A percentile compares a stretch with the other conserved stretches of the same genome.
These are phyloP conservation scores for Yamadazyma trypodendri DNA, from an alignment of 1,139 yeast species.

Conservation along the genomic window DNA sequence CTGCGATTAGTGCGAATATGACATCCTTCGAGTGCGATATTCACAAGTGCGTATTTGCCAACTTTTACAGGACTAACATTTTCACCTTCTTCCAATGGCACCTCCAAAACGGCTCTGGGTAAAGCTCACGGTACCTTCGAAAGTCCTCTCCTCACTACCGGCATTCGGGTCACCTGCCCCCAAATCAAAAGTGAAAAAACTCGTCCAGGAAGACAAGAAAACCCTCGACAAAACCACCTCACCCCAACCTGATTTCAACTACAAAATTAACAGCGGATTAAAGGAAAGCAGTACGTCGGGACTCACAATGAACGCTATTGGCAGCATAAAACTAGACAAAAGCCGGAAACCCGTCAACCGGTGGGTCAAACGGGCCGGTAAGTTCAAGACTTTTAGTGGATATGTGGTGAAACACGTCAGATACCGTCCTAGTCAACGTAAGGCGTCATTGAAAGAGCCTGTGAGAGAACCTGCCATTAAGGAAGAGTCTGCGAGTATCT, in stretches of 20 bases:
- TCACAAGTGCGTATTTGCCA: too few relatives aligned
- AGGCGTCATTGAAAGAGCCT: too few relatives aligned
- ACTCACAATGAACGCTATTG: conserved; percentile 36
- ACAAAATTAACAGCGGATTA: conserved; percentile 37
- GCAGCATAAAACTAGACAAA: conserved; percentile 39
- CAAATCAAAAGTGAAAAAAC: conserved; percentile 30
- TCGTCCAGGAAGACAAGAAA: conserved; percentile 29
- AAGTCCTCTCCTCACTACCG: conserved; percentile 35
- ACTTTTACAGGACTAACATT: too few relatives aligned
- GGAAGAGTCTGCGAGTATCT: neutral
- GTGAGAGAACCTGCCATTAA: neutral
- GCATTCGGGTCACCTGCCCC: conserved; percentile 31
- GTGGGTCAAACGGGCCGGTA: conserved; percentile 49
- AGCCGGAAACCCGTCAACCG: conserved; percentile 49
- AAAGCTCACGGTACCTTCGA: conserved; percentile 30
- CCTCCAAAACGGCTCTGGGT: conserved; percentile 35
- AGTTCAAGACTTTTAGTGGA: conserved; percentile 61
- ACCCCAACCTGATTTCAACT: conserved; percentile 19
- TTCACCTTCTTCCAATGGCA: too few relatives aligned
- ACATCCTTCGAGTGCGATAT: too few relatives aligned
- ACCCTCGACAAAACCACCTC: conserved; percentile 17
- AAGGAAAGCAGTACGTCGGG: conserved; percentile 46
- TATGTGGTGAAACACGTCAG: conserved; percentile 43
- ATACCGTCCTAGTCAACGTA: conserved; percentile 11
- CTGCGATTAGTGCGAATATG: neutral